Evolutionary conservation across 331 rosid genomes (phyloP).

Genomic region (Quercus lobata): DNA sequence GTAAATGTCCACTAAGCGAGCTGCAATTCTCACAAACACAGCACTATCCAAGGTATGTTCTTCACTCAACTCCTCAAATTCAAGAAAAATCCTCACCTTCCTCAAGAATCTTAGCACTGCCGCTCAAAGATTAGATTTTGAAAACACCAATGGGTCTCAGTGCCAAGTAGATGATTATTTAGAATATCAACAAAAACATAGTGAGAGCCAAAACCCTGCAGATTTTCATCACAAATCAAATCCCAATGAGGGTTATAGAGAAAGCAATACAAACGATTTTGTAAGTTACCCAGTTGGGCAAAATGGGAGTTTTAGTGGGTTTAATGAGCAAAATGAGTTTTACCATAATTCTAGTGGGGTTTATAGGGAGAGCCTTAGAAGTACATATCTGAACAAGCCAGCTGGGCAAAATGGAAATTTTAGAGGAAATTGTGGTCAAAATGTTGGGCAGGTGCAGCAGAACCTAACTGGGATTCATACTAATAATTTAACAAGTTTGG

Average conservation of each 20-base stretch:
- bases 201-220: background rate
- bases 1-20: slow-evolving; percentile 13
- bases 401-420: background rate
- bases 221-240: slow-evolving; percentile 6
- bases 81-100: background rate
- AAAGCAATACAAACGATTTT: slow-evolving; percentile 1
- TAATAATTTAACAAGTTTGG: slow-evolving; percentile 10
- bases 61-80: background rate
- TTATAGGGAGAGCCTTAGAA: slow-evolving; percentile 2
- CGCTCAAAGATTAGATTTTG: slow-evolving; percentile 19
- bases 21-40: slow-evolving; percentile 4
- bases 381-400: background rate
- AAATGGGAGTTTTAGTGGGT: slow-evolving; percentile 11
- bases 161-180: slow-evolving; percentile 5
- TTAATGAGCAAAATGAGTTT: slow-evolving; percentile 3
- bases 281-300: background rate
- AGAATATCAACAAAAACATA: slow-evolving; percentile 6
- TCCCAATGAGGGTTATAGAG: background rate
- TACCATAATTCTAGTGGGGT: background rate
- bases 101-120: slow-evolving; percentile 20
- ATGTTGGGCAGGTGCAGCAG: background rate
- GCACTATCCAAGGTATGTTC: slow-evolving; percentile 1
- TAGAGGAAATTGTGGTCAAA: slow-evolving; percentile 15
- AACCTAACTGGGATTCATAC: slow-evolving; percentile 15
- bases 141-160: slow-evolving; percentile 16